A percentile compares a stretch with the other conserved stretches of the same genome.
Conservation (phyloP, 352 stramenopile genomes). For the Elongisporangium senticosum region DNA sequence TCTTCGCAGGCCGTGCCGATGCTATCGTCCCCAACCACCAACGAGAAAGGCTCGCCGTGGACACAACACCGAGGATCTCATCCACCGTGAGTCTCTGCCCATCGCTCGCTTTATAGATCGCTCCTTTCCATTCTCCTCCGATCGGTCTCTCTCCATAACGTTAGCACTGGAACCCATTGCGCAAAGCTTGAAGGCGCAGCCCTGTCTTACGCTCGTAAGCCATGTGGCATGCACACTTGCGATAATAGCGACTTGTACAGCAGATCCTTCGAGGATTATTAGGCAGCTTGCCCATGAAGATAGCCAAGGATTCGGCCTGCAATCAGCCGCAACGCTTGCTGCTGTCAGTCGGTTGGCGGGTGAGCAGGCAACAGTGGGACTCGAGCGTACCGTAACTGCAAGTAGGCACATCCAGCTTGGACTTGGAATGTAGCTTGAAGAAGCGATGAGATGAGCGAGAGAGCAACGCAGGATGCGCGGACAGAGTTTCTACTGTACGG, state of each 20-base stretch:
- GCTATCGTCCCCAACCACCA: not conserved
- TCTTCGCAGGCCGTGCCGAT: not conserved
- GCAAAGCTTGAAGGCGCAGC: not conserved
- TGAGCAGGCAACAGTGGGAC: not conserved
- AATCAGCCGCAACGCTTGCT: not conserved
- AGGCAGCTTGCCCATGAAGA: not conserved
- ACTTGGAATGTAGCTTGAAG: too few species aligned
- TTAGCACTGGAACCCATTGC: too few species aligned
- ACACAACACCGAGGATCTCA: not conserved
- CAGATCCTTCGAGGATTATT: not conserved
- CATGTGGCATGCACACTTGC: not conserved
- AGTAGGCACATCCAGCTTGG: not conserved
- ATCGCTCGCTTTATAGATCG: not conserved
- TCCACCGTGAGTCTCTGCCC: not conserved
- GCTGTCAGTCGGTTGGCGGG: too few species aligned
- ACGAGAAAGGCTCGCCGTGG: not conserved
- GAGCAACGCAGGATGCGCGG: too few species aligned
- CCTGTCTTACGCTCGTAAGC: not conserved
- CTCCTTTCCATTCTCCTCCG: too few species aligned
- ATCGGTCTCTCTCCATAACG: too few species aligned
- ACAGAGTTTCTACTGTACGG: too few species aligned
- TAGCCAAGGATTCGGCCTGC: not conserved
- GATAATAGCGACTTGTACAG: too few species aligned
- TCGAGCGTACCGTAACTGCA: not conserved
- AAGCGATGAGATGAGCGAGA: too few species aligned